Evolutionary conservation across 345 rosid genomes (phyloP), one percentile per base, ranked within the genome.

Genomic region (Laguncularia racemosa): DNA sequence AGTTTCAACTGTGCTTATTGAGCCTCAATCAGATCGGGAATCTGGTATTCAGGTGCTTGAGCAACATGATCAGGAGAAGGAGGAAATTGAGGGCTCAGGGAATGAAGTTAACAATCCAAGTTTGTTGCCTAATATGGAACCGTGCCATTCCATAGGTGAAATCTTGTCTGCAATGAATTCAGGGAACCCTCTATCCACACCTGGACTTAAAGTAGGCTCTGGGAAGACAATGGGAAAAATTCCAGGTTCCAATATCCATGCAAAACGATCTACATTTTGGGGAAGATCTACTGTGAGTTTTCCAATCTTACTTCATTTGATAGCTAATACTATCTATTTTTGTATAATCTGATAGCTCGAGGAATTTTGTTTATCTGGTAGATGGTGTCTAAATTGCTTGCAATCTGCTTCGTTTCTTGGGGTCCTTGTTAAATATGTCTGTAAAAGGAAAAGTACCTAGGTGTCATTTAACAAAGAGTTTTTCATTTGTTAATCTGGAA

Each of bases 281-380:
- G 89, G 96, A 70, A 86, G 97, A 79, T 87, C 82, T 70, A 73
- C 68, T 69, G 99, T 93, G 74, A 73, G 97, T 78, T 48, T 51
- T 60, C 52, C 40, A 33, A 46, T 52, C 65, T 56, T 12, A 62
- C 64, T 33, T 64, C 66, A 44, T 16, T 19, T 60, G 50, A 1
- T 54, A 20, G n/a, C 16, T 51, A 16, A 44, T 17, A 26, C 20
- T 2, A 55, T 28, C n/a, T 56, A 16, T 45, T 15, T 8, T 48
- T n/a, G 50, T 57, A 33, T 10, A 33, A 33, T 33, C 40, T 3
- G 40, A 33, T 33, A 33, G 40, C 40, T 6, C 40, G 7, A 33
- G 40, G 9, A 33, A 33, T 33, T 33, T 33, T 33, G 40, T 33
- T 33, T 33, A 33, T 33, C 40, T 33, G 40, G 40, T 33, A 33